A percentile compares a stretch with the other conserved stretches of the same genome.
These are phyloP conservation scores for Podaxis sp. DNA, from an alignment of 768 basidiomycete genomes.

Conservation along the genomic window DNA sequence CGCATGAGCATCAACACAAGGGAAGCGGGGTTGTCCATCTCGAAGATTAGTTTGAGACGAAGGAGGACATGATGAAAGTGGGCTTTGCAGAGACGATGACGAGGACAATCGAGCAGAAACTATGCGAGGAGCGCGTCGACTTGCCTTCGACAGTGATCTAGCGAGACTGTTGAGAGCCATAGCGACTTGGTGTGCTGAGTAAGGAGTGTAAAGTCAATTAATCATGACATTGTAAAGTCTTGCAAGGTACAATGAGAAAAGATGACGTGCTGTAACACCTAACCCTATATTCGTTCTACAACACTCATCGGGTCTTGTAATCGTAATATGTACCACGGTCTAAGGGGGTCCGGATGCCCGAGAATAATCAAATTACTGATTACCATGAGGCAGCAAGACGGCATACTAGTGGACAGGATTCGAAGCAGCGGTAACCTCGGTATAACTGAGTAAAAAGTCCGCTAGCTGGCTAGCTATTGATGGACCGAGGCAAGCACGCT, in stretches of 20 bases:
- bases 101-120: slow-evolving; percentile 3
- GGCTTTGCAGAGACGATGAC: slow-evolving; percentile 3
- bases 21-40: slow-evolving; percentile 42
- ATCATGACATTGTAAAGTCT: background rate
- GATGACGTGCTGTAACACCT: slow-evolving; percentile 18
- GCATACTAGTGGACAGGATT: background rate
- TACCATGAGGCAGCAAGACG: background rate
- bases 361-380: background rate
- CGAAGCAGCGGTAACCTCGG: background rate
- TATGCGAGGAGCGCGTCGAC: background rate
- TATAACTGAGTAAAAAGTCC: too few species aligned
- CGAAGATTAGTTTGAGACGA: slow-evolving; percentile 12
- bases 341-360: background rate
- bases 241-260: slow-evolving; percentile 15
- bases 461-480: too few species aligned
- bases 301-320: background rate
- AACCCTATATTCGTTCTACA: slow-evolving; percentile 16
- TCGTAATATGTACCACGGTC: background rate
- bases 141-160: slow-evolving; percentile 12
- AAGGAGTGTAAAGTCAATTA: background rate
- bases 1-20: slow-evolving; percentile 85
- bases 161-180: slow-evolving; percentile 18
- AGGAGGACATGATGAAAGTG: slow-evolving; percentile 8
- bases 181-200: background rate
- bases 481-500: too few species aligned